Evolutionary conservation across 73 alveolate species (phyloP).

Genomic region (Tetrahymena thermophila): DNA sequence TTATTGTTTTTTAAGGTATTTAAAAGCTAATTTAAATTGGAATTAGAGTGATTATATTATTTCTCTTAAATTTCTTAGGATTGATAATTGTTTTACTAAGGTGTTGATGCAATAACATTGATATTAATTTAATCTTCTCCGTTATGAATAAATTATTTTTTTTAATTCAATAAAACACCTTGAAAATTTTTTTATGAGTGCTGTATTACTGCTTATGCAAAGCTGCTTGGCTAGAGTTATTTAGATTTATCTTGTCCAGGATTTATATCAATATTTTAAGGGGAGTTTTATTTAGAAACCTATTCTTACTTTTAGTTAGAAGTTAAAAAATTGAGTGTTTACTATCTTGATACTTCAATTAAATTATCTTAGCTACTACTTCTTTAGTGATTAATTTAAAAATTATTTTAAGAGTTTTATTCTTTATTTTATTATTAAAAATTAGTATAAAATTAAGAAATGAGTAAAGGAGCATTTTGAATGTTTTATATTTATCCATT

Average conservation of each 20-base stretch:
- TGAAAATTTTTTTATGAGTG: not conserved
- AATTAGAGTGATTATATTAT: too few relatives aligned
- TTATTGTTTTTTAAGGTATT: too few relatives aligned
- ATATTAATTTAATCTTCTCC: not conserved
- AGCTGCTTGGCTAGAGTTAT: not conserved
- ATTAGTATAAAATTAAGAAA: not conserved
- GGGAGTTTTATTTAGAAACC: not conserved
- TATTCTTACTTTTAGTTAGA: not conserved
- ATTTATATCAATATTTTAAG: not conserved
- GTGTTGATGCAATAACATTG: not conserved
- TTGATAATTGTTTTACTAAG: not conserved
- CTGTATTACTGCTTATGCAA: not conserved
- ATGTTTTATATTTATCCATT: not conserved
- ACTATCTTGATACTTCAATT: not conserved
- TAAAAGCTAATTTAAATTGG: not conserved
- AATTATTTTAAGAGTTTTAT: not conserved
- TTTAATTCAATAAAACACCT: not conserved
- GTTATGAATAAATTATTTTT: not conserved
- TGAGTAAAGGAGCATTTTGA: not conserved
- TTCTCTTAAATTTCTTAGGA: not conserved
- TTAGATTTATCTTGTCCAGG: not conserved
- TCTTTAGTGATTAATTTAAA: not conserved
- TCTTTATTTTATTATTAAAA: not conserved
- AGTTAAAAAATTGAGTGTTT: not conserved
- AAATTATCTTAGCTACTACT: not conserved